Percentiles rank a stretch among this genome's conserved stretches.
phyloP scores from a whole-genome alignment of 2,329 filamentous ascomycete species.

The Beauveria brongniartii region DNA sequence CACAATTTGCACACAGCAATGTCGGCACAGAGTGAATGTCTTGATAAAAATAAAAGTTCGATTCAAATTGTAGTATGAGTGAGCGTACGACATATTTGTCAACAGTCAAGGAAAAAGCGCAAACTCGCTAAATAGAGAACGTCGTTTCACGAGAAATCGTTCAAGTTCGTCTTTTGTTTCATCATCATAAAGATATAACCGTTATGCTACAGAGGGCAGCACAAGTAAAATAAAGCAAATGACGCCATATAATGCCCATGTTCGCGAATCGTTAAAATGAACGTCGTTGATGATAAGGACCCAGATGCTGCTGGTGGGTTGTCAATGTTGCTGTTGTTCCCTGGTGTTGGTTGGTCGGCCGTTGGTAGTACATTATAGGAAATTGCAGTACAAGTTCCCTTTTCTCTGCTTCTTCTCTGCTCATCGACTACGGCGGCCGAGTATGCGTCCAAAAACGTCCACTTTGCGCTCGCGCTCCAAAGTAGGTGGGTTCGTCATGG shows the following conservation, averaged over 20 bases:
- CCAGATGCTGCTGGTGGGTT: background rate
- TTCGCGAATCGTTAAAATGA: background rate
- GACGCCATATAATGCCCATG: slow-evolving; percentile 6
- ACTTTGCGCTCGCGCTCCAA: slow-evolving; percentile 21
- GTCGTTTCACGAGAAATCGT: background rate
- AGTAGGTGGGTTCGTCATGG: slow-evolving; percentile 8
- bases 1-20: background rate
- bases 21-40: background rate
- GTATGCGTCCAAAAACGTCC: slow-evolving; percentile 30
- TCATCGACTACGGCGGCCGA: slow-evolving; percentile 26
- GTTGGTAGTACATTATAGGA: background rate
- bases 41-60: background rate
- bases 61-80: background rate
- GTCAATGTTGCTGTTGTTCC: slow-evolving; percentile 4
- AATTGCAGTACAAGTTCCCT: background rate
- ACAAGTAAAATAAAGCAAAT: slow-evolving; percentile 1
- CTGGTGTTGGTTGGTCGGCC: background rate
- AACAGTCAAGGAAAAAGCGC: background rate
- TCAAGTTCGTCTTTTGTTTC: background rate
- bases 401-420: background rate
- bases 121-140: background rate
- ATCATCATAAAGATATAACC: background rate
- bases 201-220: background rate
- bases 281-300: background rate
- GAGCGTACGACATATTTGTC: background rate